Evolutionary conservation across 2,329 filamentous ascomycete genomes (phyloP).

Genomic region (Pseudogymnoascus sp.): DNA sequence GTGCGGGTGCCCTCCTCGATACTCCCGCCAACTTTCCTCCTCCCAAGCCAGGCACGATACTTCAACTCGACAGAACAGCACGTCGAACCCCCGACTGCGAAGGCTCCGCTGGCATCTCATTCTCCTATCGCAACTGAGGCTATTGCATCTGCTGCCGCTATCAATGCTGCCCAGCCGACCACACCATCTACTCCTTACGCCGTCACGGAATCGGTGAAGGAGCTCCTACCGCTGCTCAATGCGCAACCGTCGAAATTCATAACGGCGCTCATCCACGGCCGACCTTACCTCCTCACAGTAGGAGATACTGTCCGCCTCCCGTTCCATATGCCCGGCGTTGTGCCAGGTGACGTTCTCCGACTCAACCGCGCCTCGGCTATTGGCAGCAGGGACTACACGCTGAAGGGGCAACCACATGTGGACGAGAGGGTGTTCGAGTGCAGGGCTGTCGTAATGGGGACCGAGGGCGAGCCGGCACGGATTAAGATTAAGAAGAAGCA

Average conservation of each 20-base stretch:
- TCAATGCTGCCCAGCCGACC: slow-evolving; percentile 13
- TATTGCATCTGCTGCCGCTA: not conserved
- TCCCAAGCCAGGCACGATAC: slow-evolving; percentile 35
- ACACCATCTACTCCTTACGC: slow-evolving; percentile 22
- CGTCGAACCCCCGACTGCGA: slow-evolving; percentile 31
- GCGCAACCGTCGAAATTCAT: slow-evolving; percentile 71
- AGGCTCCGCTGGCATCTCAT: slow-evolving; percentile 11
- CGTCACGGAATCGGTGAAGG: slow-evolving; percentile 47
- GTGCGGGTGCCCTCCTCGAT: slow-evolving; percentile 35
- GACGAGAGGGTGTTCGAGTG: slow-evolving; percentile 81
- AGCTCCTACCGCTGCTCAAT: slow-evolving; percentile 61
- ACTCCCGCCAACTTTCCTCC: slow-evolving; percentile 43
- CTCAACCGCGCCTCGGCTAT: slow-evolving; percentile 77
- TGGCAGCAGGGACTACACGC: slow-evolving; percentile 82
- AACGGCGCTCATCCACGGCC: slow-evolving; percentile 69
- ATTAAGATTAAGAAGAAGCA: slow-evolving; percentile 75
- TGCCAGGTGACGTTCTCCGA: slow-evolving; percentile 76
- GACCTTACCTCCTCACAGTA: slow-evolving; percentile 68
- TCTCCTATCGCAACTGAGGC: slow-evolving; percentile 10
- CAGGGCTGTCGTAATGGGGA: slow-evolving; percentile 73
- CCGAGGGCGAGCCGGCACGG: slow-evolving; percentile 71
- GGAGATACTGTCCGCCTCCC: slow-evolving; percentile 71
- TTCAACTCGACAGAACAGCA: slow-evolving; percentile 44
- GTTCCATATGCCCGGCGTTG: slow-evolving; percentile 67
- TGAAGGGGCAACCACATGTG: slow-evolving; percentile 73